Percentiles rank a stretch among this genome's conserved stretches.
phyloP scores from a whole-genome alignment of 2,329 filamentous ascomycete species.

The Dothidotthia symphoricarpi region DNA sequence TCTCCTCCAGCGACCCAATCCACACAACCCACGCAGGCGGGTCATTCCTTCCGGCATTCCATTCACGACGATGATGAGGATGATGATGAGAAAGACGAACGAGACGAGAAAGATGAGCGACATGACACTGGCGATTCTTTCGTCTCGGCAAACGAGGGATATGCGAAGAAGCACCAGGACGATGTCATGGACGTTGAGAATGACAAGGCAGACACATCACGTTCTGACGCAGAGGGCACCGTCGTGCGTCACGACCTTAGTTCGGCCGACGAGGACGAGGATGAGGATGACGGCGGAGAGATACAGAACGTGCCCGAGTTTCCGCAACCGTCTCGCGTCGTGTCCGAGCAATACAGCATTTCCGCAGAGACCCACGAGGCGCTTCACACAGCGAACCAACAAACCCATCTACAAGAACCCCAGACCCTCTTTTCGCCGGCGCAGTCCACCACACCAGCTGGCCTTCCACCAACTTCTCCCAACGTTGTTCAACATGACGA shows the following conservation, averaged over 20 bases:
- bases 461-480: constrained; percentile 20
- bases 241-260: constrained; percentile 26
- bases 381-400: constrained; percentile 26
- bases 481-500: constrained; percentile 28
- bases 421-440: constrained; percentile 20
- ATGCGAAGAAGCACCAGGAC: constrained; percentile 28
- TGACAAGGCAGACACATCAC: constrained; percentile 21
- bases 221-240: constrained; percentile 25
- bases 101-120: constrained; percentile 21
- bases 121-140: constrained; percentile 47
- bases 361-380: constrained; percentile 35
- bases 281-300: constrained; percentile 7
- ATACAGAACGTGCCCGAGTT: constrained; percentile 21
- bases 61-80: constrained; percentile 20
- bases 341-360: constrained; percentile 34
- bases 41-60: constrained; percentile 29
- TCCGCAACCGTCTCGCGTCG: constrained; percentile 20
- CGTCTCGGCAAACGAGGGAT: constrained; percentile 49
- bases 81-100: constrained; percentile 12
- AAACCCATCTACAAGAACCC: constrained; percentile 21
- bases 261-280: constrained; percentile 13
- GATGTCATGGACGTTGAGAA: constrained; percentile 37
- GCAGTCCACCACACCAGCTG: constrained; percentile 22
- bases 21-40: constrained; percentile 34
- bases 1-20: constrained; percentile 33